Conservation (phyloP, 2,329 filamentous ascomycete genomes). For the Sporothrix pallida region DNA sequence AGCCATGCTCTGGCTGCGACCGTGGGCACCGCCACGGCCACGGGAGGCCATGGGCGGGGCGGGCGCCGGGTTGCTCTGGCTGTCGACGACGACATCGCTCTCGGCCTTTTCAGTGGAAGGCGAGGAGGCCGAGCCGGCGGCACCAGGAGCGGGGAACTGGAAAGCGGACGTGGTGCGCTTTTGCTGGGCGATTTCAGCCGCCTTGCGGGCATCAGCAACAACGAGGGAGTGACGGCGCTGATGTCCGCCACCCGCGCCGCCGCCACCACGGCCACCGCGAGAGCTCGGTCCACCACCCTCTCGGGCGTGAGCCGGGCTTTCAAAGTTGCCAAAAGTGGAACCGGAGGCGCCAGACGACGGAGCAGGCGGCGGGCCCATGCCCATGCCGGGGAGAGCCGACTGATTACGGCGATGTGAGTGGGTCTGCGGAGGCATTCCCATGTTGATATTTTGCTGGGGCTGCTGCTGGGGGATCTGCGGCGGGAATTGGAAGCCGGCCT, state of each 20-base stretch:
- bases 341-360: constrained; percentile 90
- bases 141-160: constrained; percentile 84
- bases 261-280: constrained; percentile 53
- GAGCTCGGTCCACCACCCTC: constrained; percentile 65
- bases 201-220: constrained; percentile 95
- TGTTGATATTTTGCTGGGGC: constrained; percentile 73
- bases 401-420: constrained; percentile 95
- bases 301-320: constrained; percentile 63
- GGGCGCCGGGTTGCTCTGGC: constrained; percentile 40
- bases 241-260: constrained; percentile 75
- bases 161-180: constrained; percentile 93
- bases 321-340: constrained; percentile 78
- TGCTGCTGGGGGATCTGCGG: constrained; percentile 72
- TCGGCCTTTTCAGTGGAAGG: constrained; percentile 50
- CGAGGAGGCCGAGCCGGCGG: constrained; percentile 61
- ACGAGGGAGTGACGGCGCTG: constrained; percentile 93
- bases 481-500: constrained; percentile 88
- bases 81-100: constrained; percentile 41
- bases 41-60: constrained; percentile 45
- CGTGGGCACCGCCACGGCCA: constrained; percentile 64
- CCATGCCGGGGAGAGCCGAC: constrained; percentile 91
- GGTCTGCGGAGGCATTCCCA: constrained; percentile 78
- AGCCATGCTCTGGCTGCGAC: constrained; percentile 91
- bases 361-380: constrained; percentile 85
- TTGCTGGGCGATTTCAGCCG: constrained; percentile 93